These are phyloP conservation scores for Hawksworthiomyces lignivorus DNA, from an alignment of 2,329 filamentous ascomycete species.

Conservation along the genomic window DNA sequence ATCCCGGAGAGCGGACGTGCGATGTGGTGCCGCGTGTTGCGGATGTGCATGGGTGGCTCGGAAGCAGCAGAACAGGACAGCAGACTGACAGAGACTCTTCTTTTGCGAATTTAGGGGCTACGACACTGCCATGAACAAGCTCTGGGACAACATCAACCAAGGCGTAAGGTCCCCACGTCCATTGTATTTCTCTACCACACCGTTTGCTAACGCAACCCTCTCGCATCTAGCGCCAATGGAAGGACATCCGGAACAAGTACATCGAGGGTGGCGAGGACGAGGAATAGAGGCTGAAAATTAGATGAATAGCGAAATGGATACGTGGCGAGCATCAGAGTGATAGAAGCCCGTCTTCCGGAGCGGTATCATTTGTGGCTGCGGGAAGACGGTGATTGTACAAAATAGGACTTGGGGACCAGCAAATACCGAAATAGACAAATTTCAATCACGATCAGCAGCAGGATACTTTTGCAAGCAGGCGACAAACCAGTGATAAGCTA, in stretches of 20 bases:
- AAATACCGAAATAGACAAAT: constrained; percentile 1
- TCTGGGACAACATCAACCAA: constrained; percentile 88
- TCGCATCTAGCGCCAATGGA: constrained; percentile 83
- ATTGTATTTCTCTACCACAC: too few species aligned
- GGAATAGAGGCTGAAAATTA: constrained; percentile 31
- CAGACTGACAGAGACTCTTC: constrained; percentile 1
- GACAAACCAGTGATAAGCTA: too few species aligned
- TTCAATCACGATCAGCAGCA: too few species aligned
- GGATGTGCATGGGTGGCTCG: too few species aligned
- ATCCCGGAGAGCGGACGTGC: too few species aligned
- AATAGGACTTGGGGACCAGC: neutral
- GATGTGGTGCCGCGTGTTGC: too few species aligned
- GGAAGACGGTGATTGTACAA: constrained; percentile 2
- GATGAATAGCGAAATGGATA: neutral
- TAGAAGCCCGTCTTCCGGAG: neutral
- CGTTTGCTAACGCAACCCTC: constrained; percentile 2
- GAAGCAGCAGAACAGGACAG: neutral
- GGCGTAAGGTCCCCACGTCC: too few species aligned
- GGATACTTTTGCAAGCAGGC: too few species aligned
- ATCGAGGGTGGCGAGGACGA: constrained; percentile 64
- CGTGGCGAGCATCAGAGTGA: neutral
- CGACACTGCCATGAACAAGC: constrained; percentile 69
- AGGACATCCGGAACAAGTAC: constrained; percentile 93
- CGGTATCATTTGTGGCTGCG: too few species aligned
- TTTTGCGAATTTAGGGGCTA: constrained; percentile 55